Conservation (phyloP, 192 early-diverging fungal species). For the Coemansia sp. region DNA sequence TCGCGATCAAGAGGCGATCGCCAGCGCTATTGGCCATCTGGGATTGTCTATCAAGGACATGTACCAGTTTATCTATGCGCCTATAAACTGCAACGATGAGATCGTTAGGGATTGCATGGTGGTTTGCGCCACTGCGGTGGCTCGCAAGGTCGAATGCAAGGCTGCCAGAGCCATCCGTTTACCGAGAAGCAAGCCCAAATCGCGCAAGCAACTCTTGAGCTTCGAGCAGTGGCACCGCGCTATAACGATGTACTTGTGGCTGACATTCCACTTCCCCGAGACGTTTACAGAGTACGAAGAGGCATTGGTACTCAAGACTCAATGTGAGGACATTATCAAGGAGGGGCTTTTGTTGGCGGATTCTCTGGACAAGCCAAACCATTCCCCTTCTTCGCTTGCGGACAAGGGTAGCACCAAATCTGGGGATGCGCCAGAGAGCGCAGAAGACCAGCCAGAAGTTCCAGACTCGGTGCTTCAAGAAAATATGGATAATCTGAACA, state of each 20-base stretch:
- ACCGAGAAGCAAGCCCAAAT: slow-evolving; percentile 29
- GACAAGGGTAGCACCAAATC: background rate
- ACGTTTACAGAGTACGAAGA: slow-evolving; percentile 56
- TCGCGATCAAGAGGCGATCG: slow-evolving; percentile 61
- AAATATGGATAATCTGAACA: background rate
- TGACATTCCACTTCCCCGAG: slow-evolving; percentile 65
- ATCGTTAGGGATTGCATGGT: slow-evolving; percentile 12
- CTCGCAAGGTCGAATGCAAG: slow-evolving; percentile 28
- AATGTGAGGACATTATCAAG: slow-evolving; percentile 55
- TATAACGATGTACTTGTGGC: slow-evolving; percentile 88
- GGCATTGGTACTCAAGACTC: slow-evolving; percentile 53
- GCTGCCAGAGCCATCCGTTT: slow-evolving; percentile 58
- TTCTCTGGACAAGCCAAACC: background rate
- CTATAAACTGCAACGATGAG: slow-evolving; percentile 53
- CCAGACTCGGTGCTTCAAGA: background rate
- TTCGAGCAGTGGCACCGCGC: slow-evolving; percentile 77
- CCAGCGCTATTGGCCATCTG: slow-evolving; percentile 61
- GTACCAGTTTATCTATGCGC: slow-evolving; percentile 69
- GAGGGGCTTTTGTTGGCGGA: slow-evolving; percentile 23
- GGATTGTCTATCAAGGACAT: slow-evolving; percentile 66
- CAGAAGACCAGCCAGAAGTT: background rate
- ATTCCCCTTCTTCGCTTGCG: background rate
- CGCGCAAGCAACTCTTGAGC: slow-evolving; percentile 35
- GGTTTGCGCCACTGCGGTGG: slow-evolving; percentile 34
- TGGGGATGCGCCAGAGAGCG: background rate